Evolutionary conservation across 1,139 yeast species (phyloP).

Genomic region (Meyerozyma guilliermondii): DNA sequence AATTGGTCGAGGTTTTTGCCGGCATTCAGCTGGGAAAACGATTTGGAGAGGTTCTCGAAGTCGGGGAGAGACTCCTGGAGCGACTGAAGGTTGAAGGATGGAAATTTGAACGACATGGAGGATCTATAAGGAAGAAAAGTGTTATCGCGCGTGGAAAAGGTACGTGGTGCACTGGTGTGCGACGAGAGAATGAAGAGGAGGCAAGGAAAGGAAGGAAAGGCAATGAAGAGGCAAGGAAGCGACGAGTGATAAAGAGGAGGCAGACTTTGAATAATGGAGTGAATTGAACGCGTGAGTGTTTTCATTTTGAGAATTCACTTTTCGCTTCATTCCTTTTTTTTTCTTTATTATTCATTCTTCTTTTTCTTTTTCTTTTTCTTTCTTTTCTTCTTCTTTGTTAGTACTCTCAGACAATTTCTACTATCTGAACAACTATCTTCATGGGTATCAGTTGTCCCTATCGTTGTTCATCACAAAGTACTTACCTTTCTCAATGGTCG

Average conservation of each 20-base stretch:
- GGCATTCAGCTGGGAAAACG: constrained; percentile 36
- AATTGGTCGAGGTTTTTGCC: constrained; percentile 37
- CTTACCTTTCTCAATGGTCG: constrained; percentile 3
- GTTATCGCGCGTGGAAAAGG: background rate
- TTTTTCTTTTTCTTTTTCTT: background rate
- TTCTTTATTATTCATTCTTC: background rate
- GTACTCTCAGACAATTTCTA: constrained; percentile 3
- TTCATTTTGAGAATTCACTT: no score
- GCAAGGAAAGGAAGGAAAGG: background rate
- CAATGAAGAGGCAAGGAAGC: background rate
- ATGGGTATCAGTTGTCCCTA: constrained; percentile 5
- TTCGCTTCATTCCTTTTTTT: background rate
- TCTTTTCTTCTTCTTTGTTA: background rate
- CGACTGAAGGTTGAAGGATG: constrained; percentile 40
- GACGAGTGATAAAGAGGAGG: background rate
- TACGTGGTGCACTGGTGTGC: background rate
- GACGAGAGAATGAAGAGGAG: background rate
- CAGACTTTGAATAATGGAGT: no score
- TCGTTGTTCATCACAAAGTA: constrained; percentile 2
- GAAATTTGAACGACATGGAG: constrained; percentile 49
- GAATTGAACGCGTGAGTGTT: no score
- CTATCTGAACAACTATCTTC: constrained; percentile 5
- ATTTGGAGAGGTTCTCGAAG: constrained; percentile 29
- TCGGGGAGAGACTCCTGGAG: constrained; percentile 44
- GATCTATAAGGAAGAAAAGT: background rate